Percentiles rank a stretch among this genome's conserved stretches.
phyloP scores from a whole-genome alignment of 208 protist genomes.

The Endotrypanum monterogeii region DNA sequence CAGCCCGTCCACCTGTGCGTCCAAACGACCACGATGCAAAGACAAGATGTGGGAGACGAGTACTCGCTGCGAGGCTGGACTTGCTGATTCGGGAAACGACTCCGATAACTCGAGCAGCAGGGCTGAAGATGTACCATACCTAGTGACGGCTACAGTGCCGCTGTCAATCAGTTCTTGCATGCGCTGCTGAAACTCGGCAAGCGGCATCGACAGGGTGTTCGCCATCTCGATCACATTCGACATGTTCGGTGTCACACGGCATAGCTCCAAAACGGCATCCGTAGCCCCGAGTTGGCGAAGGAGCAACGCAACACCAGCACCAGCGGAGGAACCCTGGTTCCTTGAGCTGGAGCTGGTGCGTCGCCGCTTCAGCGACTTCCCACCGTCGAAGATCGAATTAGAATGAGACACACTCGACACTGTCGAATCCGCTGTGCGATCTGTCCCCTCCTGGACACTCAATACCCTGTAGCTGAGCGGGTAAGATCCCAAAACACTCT shows the following conservation, averaged over 20 bases:
- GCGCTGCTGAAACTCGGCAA: conserved; percentile 62
- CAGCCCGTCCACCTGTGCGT: conserved; percentile 40
- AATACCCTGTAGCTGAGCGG: conserved; percentile 54
- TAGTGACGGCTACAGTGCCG: conserved; percentile 31
- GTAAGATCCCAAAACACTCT: conserved; percentile 43
- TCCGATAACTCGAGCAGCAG: conserved; percentile 31
- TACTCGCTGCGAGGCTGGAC: conserved; percentile 25
- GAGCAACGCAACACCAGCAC: conserved; percentile 40
- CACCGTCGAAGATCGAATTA: neutral
- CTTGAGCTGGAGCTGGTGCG: conserved; percentile 2
- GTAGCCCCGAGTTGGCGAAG: conserved; percentile 65
- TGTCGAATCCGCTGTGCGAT: neutral
- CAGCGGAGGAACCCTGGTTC: neutral
- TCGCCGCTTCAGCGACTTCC: conserved; percentile 16
- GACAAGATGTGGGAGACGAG: conserved; percentile 31
- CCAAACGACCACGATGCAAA: conserved; percentile 39
- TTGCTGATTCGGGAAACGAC: conserved; percentile 38
- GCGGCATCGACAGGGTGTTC: conserved; percentile 55
- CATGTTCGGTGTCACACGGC: conserved; percentile 33
- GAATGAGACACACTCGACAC: neutral
- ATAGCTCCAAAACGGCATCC: conserved; percentile 69
- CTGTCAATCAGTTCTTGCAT: conserved; percentile 55
- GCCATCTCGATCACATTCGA: conserved; percentile 58
- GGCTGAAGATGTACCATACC: conserved; percentile 26
- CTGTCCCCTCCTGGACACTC: conserved; percentile 6